Percentiles rank a stretch among this genome's conserved stretches.
Evolutionary conservation across 176 grass and related monocot species (phyloP).

Genomic region (Panicum miliaceum): DNA sequence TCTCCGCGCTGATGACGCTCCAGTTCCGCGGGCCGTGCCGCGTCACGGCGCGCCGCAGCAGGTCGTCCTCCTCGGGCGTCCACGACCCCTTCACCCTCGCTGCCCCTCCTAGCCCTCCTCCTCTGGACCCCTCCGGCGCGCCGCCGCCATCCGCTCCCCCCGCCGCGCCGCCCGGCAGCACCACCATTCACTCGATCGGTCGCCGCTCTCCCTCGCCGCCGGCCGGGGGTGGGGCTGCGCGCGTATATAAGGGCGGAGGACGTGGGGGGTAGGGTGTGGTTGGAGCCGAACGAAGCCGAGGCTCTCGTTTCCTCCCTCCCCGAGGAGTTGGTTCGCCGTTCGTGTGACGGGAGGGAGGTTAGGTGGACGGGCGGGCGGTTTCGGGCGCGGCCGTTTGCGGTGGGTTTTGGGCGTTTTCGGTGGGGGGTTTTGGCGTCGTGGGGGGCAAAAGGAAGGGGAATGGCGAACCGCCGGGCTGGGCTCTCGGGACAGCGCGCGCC

Average conservation of each 20-base stretch:
- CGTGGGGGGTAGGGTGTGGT: conserved; percentile 4
- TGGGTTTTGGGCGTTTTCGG: conserved; percentile 39
- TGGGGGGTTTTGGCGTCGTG: not conserved
- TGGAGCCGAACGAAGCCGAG: not conserved
- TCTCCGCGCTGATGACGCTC: conserved; percentile 67
- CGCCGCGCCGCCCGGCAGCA: not conserved
- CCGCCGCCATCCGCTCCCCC: not conserved
- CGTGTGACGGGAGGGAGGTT: conserved; percentile 16
- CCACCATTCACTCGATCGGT: not conserved
- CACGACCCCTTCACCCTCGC: conserved; percentile 75
- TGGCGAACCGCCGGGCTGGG: conserved; percentile 24
- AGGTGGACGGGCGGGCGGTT: conserved; percentile 34
- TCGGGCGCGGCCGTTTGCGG: conserved; percentile 40
- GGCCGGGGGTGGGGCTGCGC: not conserved
- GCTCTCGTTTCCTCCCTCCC: not conserved
- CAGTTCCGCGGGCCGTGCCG: conserved; percentile 79
- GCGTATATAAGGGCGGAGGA: conserved; percentile 24
- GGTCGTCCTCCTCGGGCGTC: conserved; percentile 85
- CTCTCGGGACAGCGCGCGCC: not conserved
- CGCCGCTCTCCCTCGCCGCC: not conserved
- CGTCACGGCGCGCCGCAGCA: conserved; percentile 56
- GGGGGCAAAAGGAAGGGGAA: not conserved
- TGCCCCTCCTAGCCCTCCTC: not conserved
- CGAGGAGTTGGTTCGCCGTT: not conserved
- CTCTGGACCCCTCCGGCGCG: not conserved